These are phyloP conservation scores for Aphanomyces invadans DNA, from an alignment of 352 stramenopile species.

Conservation along the genomic window DNA sequence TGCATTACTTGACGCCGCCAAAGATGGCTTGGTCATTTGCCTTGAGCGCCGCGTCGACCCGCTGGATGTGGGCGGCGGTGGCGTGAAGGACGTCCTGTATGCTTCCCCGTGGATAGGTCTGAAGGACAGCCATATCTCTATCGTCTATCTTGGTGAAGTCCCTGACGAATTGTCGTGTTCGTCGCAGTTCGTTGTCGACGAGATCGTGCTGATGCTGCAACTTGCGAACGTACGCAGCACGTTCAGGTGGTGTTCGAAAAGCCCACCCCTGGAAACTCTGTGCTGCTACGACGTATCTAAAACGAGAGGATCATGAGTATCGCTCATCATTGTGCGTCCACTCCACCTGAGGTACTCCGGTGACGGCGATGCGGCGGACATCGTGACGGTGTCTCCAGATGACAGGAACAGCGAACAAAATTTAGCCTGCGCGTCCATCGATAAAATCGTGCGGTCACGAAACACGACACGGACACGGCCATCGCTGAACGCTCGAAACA, in stretches of 20 bases:
- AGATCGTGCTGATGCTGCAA: background rate
- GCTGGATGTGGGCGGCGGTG: background rate
- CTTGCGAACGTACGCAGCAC: background rate
- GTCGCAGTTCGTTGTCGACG: background rate
- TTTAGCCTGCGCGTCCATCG: constrained; percentile 30
- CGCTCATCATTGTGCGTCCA: background rate
- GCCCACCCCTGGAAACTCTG: background rate
- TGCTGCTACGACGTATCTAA: background rate
- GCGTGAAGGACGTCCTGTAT: background rate
- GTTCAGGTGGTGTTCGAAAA: background rate
- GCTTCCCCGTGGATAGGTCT: background rate
- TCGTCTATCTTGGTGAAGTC: too few species aligned
- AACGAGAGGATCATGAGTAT: background rate
- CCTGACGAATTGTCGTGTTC: background rate
- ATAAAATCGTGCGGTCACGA: constrained; percentile 61
- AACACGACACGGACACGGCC: constrained; percentile 60
- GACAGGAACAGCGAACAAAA: constrained; percentile 5
- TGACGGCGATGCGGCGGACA: background rate
- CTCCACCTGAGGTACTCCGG: background rate
- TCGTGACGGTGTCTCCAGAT: background rate
- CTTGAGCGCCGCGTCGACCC: background rate
- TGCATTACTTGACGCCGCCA: background rate
- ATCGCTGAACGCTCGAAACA: constrained; percentile 58
- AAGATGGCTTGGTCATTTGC: background rate
- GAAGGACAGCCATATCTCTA: background rate